Evolutionary conservation across 352 stramenopile genomes (phyloP).

Genomic region (Pythium brassicae): DNA sequence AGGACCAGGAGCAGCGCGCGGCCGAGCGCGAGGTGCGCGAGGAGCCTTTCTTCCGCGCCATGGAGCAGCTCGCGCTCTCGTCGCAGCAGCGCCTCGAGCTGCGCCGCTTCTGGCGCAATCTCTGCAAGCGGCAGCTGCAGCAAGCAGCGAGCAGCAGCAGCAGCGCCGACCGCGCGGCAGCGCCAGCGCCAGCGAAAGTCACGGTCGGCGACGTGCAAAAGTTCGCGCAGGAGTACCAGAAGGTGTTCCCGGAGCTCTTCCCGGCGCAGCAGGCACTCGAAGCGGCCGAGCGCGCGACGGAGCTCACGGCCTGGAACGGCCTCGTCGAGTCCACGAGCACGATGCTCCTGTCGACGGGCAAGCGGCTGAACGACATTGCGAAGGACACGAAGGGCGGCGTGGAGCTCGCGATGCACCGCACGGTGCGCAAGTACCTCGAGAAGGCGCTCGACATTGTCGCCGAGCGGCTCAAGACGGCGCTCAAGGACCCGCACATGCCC

Average conservation of each 20-base stretch:
- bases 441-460: slow-evolving; percentile 75
- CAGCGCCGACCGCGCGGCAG: background rate
- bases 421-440: slow-evolving; percentile 71
- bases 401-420: slow-evolving; percentile 76
- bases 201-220: slow-evolving; percentile 63
- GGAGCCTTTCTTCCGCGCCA: slow-evolving; percentile 59
- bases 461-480: slow-evolving; percentile 58
- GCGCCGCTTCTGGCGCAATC: slow-evolving; percentile 72
- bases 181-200: slow-evolving; percentile 17
- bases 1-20: slow-evolving; percentile 49
- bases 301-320: slow-evolving; percentile 45
- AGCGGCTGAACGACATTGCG: slow-evolving; percentile 78
- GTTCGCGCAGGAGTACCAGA: slow-evolving; percentile 78
- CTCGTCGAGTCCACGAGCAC: slow-evolving; percentile 74
- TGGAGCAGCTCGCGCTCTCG: slow-evolving; percentile 56
- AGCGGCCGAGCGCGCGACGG: slow-evolving; percentile 39
- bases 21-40: slow-evolving; percentile 49
- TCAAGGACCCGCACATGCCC: slow-evolving; percentile 86
- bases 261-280: slow-evolving; percentile 61
- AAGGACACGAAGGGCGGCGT: slow-evolving; percentile 83
- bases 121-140: slow-evolving; percentile 35
- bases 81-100: slow-evolving; percentile 63
- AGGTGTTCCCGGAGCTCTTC: slow-evolving; percentile 79
- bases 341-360: slow-evolving; percentile 77
- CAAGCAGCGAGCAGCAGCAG: background rate